A percentile compares a stretch with the other conserved stretches of the same genome.
These are phyloP conservation scores for Penicillium cataractarum DNA, from an alignment of 495 filamentous ascomycete genomes.

Conservation along the genomic window DNA sequence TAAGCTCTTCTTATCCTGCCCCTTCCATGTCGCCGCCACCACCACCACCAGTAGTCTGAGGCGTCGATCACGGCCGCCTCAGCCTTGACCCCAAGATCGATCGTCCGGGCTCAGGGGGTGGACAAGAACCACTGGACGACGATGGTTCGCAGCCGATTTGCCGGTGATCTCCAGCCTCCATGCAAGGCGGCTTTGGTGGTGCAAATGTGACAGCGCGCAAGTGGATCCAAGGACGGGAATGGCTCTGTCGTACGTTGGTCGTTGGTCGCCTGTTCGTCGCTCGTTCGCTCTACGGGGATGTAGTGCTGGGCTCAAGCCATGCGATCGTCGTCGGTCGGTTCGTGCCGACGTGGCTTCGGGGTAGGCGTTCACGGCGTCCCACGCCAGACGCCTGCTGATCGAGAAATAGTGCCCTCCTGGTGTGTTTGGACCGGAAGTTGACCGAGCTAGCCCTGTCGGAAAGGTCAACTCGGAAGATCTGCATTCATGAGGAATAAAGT, in stretches of 20 bases:
- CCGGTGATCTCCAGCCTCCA: conserved; percentile 16
- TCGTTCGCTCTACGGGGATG: background rate
- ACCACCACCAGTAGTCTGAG: background rate
- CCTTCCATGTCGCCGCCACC: background rate
- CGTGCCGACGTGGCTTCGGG: conserved; percentile 33
- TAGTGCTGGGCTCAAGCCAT: conserved; percentile 23
- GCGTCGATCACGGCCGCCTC: conserved; percentile 11
- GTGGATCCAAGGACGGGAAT: conserved; percentile 26
- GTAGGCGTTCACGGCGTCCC: conserved; percentile 20
- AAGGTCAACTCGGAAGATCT: conserved; percentile 18
- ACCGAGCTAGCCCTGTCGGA: background rate
- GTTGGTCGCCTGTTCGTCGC: background rate
- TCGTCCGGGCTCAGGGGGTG: background rate
- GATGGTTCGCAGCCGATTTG: conserved; percentile 29
- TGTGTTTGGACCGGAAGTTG: background rate
- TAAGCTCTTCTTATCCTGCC: background rate
- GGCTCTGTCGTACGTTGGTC: background rate
- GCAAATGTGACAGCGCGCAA: conserved; percentile 30
- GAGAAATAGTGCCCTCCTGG: background rate
- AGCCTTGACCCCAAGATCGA: background rate
- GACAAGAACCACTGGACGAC: conserved; percentile 4
- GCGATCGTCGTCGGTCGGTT: conserved; percentile 34
- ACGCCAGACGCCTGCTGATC: background rate
- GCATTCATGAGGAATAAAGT: conserved; percentile 15
- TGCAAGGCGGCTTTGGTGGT: conserved; percentile 29